Base-by-base conservation (phyloP, 306 rosid genomes). In the Sphenostylis stenocarpa region DNA sequence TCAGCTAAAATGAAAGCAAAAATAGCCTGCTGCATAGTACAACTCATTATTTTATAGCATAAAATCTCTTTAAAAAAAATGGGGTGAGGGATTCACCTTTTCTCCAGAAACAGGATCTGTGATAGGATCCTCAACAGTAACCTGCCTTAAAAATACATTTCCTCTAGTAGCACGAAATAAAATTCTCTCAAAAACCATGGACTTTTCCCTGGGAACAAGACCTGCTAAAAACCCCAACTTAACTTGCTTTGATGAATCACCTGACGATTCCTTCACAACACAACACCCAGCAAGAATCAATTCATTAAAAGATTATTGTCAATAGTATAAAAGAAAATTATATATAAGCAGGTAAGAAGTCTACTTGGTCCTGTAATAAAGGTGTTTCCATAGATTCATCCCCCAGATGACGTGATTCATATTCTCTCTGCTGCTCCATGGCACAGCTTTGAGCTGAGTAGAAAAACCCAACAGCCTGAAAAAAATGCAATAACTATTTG, bases 131-230 rank as follows among this genome's bases (percentile, higher is more conserved):
- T 90, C 92, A 63, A 88, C 87, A 82, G 83, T 79, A 76, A 85
- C 76, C 87, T 91, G 98, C 87, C 88, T 88, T 76, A 88, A 65
- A 89, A 81, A 90, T 80, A 94, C 87, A 86, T 94, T 94, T 85
- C 97, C 97, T 91, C 98, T 84, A 53, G 97, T 94, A 55, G 97
- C 89, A 77, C 94, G 94, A 84, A 88, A 94, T 73, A 94, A 83
- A 73, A 88, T 94, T 81, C 93, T 87, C 83, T 94, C 97, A 72
- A 94, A 94, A 67, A 88, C 86, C 91, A 90, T 70, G 20, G 91
- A 86, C 58, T 90, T 91, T 73, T 85, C 90, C 85, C 97, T 90
- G 13, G 88, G 87, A 88, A 94, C 96, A 72, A 94, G 98, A 80
- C 98, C 98, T 71, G 90, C 86, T 65, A 87, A 71, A 64, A 84